Base-by-base conservation (phyloP, 192 early-diverging fungal genomes). In the Geosiphon pyriformis region DNA sequence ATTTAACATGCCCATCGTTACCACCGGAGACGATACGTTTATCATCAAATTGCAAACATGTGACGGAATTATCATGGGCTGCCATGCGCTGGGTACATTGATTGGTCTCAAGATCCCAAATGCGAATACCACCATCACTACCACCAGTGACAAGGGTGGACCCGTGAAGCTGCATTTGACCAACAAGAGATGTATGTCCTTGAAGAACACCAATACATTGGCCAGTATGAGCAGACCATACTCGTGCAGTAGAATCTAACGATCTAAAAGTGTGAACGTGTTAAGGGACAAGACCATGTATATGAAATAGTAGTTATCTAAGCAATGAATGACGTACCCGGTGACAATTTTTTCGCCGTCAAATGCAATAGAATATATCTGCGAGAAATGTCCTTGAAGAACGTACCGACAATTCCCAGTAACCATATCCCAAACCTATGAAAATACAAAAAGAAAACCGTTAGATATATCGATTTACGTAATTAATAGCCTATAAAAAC, bases 291-390 rank as follows among this genome's bases (percentile, higher is more conserved):
- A 51, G 18, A 10, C 7, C 7, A 54, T 20, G 52, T 54, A 4
- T 27, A 18, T 52, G 32, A 32, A 61, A 31, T 22, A 25, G 25
- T 33, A 51, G 11, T 22, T 35, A 29, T 30, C 7, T 18, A 3
- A 27, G 1, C 31, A 50, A 50, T 18, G 10, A 20, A 31, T 27
- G 18, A 64, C 46, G 17, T 52, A 64, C 61, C 61, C 97, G 7
- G 90, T 91, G 18, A 94, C 90, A 30, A 92, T 90, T 57, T 90
- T 84, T 27, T 88, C 74, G 33, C 90, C 83, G 74, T 88, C 88
- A 67, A 95, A 89, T 1, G 92, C 95, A 61, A 99, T 90, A 2
- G 90, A 88, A 74, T 99, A 99, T 29, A 99, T 96, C 70, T 95
- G 94, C 58, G 92, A 87, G 55, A 84, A 83, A 73, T 99, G 97